phyloP scores from a whole-genome alignment of 106 monocot genomes.

The Cymbidium sinense region DNA sequence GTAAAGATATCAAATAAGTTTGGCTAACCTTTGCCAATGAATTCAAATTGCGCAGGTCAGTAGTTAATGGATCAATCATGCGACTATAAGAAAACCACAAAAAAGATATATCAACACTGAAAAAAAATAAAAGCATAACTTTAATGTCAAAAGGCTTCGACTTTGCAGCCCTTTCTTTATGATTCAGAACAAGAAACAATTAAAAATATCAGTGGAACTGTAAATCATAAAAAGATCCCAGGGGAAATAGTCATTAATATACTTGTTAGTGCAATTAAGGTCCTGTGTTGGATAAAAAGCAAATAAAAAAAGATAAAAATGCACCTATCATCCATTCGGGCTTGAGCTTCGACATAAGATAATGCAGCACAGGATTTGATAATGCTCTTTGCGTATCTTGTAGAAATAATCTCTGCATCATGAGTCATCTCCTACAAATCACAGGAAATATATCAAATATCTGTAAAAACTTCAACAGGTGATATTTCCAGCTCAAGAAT shows the following conservation, averaged over 20 bases:
- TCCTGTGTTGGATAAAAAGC: background rate
- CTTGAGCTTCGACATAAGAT: conserved; percentile 99
- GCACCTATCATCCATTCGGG: conserved; percentile 99
- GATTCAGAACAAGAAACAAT: background rate
- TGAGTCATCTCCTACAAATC: conserved; percentile 88
- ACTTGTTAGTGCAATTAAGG: background rate
- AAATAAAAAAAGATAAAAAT: background rate
- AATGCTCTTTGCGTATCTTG: conserved; percentile 93
- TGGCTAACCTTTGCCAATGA: conserved; percentile 79
- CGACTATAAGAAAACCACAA: conserved; percentile 48
- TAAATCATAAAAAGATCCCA: background rate
- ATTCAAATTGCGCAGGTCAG: conserved; percentile 89
- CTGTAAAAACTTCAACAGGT: background rate
- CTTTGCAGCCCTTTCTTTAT: background rate
- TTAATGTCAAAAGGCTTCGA: background rate
- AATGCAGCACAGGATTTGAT: conserved; percentile 98
- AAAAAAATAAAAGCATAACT: background rate
- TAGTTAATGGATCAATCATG: conserved; percentile 85
- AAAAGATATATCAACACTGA: background rate
- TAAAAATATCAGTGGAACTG: background rate
- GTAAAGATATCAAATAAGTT: background rate
- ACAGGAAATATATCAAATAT: conserved; percentile 6
- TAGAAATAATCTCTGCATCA: conserved; percentile 76
- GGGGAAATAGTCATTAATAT: background rate
- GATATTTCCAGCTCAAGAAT: background rate